Conservation (phyloP, 176 grass and related monocot species). For the Pontederia crassipes region DNA sequence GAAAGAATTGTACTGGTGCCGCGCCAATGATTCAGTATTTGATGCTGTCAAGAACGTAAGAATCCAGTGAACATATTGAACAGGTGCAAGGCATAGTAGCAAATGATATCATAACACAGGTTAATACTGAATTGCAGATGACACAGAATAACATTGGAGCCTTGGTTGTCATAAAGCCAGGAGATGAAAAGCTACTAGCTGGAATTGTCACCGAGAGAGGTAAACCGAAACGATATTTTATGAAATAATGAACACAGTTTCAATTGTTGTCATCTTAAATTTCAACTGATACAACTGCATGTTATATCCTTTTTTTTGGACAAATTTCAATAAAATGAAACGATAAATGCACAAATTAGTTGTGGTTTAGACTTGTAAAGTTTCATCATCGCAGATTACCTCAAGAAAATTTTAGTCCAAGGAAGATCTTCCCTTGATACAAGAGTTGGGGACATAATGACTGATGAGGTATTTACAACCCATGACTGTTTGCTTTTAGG, state of each 20-base stretch:
- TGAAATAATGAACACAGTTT: too few relatives aligned
- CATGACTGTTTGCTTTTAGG: background rate
- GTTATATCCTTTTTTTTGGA: too few relatives aligned
- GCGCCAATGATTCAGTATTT: slow-evolving; percentile 40
- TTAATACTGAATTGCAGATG: slow-evolving; percentile 42
- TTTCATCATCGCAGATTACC: slow-evolving; percentile 40
- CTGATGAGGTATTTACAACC: slow-evolving; percentile 42
- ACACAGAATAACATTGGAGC: slow-evolving; percentile 61
- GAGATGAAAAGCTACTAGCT: slow-evolving; percentile 54
- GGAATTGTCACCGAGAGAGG: slow-evolving; percentile 93
- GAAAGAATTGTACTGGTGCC: slow-evolving; percentile 57
- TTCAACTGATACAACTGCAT: too few relatives aligned
- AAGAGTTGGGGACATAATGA: slow-evolving; percentile 80
- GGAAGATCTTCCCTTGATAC: slow-evolving; percentile 37
- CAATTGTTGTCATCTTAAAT: too few relatives aligned
- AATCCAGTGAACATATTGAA: background rate
- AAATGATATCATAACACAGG: background rate
- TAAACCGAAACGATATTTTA: slow-evolving; percentile 6
- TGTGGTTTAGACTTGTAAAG: too few relatives aligned
- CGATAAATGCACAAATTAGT: too few relatives aligned
- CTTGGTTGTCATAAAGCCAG: slow-evolving; percentile 75
- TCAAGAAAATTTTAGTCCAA: slow-evolving; percentile 50
- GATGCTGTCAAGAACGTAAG: slow-evolving; percentile 62
- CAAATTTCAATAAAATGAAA: too few relatives aligned
- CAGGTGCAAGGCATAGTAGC: background rate